These are phyloP conservation scores for Polysphondylium violaceum DNA, from an alignment of 78 protist species.

Conservation along the genomic window DNA sequence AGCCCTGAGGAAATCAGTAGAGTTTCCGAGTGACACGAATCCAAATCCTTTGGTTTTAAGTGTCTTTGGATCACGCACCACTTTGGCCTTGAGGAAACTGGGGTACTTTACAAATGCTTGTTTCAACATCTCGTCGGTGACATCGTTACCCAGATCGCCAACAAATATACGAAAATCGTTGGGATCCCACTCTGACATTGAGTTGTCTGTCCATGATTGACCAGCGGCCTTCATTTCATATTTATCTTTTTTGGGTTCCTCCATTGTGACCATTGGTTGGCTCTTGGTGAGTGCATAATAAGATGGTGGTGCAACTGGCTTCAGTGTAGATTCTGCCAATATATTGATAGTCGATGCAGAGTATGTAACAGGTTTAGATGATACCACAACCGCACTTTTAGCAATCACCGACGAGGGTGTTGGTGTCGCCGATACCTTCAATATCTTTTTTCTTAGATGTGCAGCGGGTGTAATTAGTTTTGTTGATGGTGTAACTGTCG, in stretches of 20 bases:
- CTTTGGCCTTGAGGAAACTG: conserved; percentile 85
- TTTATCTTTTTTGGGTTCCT: conserved; percentile 45
- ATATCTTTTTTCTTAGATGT: conserved; percentile 1
- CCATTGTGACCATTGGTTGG: conserved; percentile 65
- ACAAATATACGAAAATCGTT: conserved; percentile 88
- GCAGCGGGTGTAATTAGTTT: conserved; percentile 27
- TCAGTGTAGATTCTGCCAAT: conserved; percentile 20
- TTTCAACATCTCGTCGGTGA: conserved; percentile 77
- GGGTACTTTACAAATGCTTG: conserved; percentile 81
- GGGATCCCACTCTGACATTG: conserved; percentile 88
- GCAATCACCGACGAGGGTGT: neutral
- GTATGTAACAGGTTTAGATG: conserved; percentile 67
- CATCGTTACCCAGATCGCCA: conserved; percentile 92
- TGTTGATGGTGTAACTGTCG: neutral
- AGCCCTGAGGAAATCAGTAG: conserved; percentile 86
- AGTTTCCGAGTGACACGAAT: conserved; percentile 81
- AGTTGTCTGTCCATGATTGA: conserved; percentile 83
- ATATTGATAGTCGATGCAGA: conserved; percentile 36
- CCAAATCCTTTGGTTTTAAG: conserved; percentile 88
- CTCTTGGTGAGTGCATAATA: conserved; percentile 11
- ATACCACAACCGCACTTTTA: conserved; percentile 8
- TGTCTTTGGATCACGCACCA: conserved; percentile 71
- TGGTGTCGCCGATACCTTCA: neutral
- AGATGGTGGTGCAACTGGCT: neutral
- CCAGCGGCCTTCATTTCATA: conserved; percentile 72